phyloP scores from a whole-genome alignment of 2,329 filamentous ascomycete genomes.

The Tolypocladium amazonense region DNA sequence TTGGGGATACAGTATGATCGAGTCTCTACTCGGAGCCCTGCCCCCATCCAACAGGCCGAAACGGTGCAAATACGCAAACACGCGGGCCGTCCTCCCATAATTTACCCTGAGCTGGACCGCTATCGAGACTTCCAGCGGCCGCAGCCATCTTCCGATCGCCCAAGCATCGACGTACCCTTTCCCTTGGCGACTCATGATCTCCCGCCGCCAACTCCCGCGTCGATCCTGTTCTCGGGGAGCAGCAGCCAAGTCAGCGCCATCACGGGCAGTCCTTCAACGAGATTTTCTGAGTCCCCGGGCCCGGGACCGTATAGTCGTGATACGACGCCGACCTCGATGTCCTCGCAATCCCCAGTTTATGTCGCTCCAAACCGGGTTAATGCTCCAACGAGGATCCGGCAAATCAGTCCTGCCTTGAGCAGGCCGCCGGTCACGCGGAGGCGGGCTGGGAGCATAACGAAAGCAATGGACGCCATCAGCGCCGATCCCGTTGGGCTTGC shows the following conservation, averaged over 20 bases:
- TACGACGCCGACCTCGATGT: slow-evolving; percentile 69
- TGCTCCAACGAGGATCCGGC: slow-evolving; percentile 33
- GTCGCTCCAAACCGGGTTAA: slow-evolving; percentile 36
- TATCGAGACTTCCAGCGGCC: slow-evolving; percentile 39
- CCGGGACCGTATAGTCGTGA: slow-evolving; percentile 64
- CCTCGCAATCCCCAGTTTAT: slow-evolving; percentile 60
- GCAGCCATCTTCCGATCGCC: slow-evolving; percentile 19
- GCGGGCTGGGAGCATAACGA: slow-evolving; percentile 42
- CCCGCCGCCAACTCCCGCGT: slow-evolving; percentile 51
- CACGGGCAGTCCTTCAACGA: slow-evolving; percentile 63
- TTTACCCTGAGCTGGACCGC: slow-evolving; percentile 52
- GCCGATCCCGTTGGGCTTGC: slow-evolving; percentile 48
- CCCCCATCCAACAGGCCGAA: slow-evolving; percentile 30
- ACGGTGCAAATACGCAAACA: slow-evolving; percentile 28
- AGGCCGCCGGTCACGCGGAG: slow-evolving; percentile 51
- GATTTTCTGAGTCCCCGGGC: slow-evolving; percentile 62
- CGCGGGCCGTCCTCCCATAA: slow-evolving; percentile 29
- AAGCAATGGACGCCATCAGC: slow-evolving; percentile 33
- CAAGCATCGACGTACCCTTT: slow-evolving; percentile 37
- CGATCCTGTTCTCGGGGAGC: slow-evolving; percentile 43
- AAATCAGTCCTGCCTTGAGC: slow-evolving; percentile 43
- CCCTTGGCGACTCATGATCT: slow-evolving; percentile 53
- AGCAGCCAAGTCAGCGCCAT: slow-evolving; percentile 46
- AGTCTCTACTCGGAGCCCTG: slow-evolving; percentile 30
- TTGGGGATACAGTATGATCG: slow-evolving; percentile 28